Evolutionary conservation across 1,139 yeast species (phyloP).

Genomic region (Williopsis jadinii): DNA sequence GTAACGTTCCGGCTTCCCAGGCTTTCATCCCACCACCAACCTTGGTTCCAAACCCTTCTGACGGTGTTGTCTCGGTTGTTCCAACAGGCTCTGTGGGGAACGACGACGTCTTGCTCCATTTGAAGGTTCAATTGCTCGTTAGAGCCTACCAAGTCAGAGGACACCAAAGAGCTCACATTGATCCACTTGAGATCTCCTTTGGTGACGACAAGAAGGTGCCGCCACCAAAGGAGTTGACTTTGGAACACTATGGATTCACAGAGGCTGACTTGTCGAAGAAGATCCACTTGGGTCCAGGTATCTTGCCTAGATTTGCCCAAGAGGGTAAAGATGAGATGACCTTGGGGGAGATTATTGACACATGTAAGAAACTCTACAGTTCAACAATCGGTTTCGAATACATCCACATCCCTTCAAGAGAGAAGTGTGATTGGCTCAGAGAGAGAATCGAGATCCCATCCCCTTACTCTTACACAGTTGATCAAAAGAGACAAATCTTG

Average conservation of each 20-base stretch:
- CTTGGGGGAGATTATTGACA: slow-evolving; percentile 67
- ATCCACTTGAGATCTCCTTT: slow-evolving; percentile 85
- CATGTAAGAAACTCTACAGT: slow-evolving; percentile 84
- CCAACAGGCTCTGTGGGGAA: slow-evolving; percentile 35
- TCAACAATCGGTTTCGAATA: slow-evolving; percentile 88
- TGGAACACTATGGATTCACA: slow-evolving; percentile 87
- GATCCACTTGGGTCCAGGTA: slow-evolving; percentile 95
- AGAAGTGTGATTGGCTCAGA: slow-evolving; percentile 97
- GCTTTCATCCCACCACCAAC: slow-evolving; percentile 94
- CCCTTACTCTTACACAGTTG: slow-evolving; percentile 77
- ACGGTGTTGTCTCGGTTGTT: slow-evolving; percentile 38
- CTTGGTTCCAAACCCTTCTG: slow-evolving; percentile 57
- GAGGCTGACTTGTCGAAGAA: slow-evolving; percentile 78
- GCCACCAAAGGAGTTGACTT: slow-evolving; percentile 78
- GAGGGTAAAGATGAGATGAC: slow-evolving; percentile 62
- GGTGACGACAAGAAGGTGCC: slow-evolving; percentile 52
- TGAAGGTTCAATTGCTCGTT: slow-evolving; percentile 91
- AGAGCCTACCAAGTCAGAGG: slow-evolving; percentile 99
- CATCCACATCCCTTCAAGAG: slow-evolving; percentile 93
- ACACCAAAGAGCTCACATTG: slow-evolving; percentile 90
- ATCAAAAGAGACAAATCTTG: slow-evolving; percentile 91
- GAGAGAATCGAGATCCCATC: slow-evolving; percentile 90
- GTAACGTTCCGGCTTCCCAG: slow-evolving; percentile 57
- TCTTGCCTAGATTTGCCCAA: slow-evolving; percentile 79
- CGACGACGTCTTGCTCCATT: slow-evolving; percentile 63